phyloP scores from a whole-genome alignment of 257 asterid genomes.

The Handroanthus guayacan region DNA sequence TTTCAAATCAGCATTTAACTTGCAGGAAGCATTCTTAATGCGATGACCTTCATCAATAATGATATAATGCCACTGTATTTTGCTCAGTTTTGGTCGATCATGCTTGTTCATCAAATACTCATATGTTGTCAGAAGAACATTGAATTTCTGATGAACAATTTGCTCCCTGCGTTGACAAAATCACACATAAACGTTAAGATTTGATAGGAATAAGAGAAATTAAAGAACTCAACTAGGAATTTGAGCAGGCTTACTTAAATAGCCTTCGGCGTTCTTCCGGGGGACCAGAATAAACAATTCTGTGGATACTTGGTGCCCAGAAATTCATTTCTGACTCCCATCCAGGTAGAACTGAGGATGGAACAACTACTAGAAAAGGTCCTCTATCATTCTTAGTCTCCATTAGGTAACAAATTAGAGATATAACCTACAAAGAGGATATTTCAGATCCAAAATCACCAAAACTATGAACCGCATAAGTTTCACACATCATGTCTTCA shows the following conservation, averaged over 20 bases:
- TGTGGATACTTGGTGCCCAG: conserved; percentile 95
- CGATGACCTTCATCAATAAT: conserved; percentile 99
- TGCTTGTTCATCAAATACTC: conserved; percentile 99
- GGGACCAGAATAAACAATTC: conserved; percentile 89
- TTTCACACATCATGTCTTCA: background rate
- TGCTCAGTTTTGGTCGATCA: conserved; percentile 96
- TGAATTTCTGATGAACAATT: conserved; percentile 91
- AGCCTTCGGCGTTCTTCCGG: conserved; percentile 97
- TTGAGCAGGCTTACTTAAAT: conserved; percentile 68
- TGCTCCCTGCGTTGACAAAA: conserved; percentile 76
- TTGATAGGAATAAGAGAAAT: conserved; percentile 23
- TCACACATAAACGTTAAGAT: conserved; percentile 37
- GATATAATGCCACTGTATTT: conserved; percentile 92
- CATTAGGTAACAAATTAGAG: conserved; percentile 93
- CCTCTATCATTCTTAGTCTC: conserved; percentile 95
- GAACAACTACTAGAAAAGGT: conserved; percentile 98
- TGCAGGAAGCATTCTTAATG: conserved; percentile 99
- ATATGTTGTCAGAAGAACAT: conserved; percentile 93
- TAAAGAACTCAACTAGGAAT: conserved; percentile 11
- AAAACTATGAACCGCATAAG: conserved; percentile 28
- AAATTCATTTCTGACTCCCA: conserved; percentile 94
- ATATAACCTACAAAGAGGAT: conserved; percentile 72
- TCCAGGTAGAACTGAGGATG: conserved; percentile 96
- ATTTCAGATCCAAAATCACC: conserved; percentile 36
- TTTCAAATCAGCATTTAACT: conserved; percentile 95